phyloP scores from a whole-genome alignment of 768 basidiomycete genomes.

The Lactarius vividus region DNA sequence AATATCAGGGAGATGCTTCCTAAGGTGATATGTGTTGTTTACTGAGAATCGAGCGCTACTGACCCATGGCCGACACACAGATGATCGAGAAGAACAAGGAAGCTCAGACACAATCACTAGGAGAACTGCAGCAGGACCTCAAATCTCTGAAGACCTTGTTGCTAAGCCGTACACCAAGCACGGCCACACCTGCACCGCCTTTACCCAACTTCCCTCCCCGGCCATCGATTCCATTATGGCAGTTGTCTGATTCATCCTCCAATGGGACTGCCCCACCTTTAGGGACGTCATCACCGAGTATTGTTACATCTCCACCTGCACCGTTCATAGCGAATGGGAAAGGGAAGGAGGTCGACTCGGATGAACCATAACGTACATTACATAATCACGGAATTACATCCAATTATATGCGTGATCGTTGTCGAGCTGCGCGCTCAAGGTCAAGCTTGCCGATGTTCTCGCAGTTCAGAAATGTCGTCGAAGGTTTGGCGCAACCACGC shows the following conservation, averaged over 20 bases:
- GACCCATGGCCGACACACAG: conserved; percentile 42
- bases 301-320: conserved; percentile 27
- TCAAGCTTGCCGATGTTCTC: conserved; percentile 57
- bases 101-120: conserved; percentile 74
- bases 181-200: conserved; percentile 51
- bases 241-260: conserved; percentile 50
- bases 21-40: conserved; percentile 54
- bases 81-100: conserved; percentile 95
- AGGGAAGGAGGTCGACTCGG: conserved; percentile 48
- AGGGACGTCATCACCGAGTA: conserved; percentile 17
- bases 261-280: conserved; percentile 16
- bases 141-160: conserved; percentile 91
- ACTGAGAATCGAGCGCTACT: conserved; percentile 7
- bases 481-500: conserved; percentile 56
- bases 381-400: neutral
- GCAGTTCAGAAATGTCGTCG: conserved; percentile 70
- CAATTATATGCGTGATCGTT: neutral
- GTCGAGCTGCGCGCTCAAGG: neutral
- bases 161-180: conserved; percentile 62
- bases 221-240: conserved; percentile 90
- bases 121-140: conserved; percentile 89
- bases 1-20: conserved; percentile 90
- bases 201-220: conserved; percentile 50
- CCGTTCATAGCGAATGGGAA: conserved; percentile 44
- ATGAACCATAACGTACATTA: conserved; percentile 1